Percentiles rank a stretch among this genome's conserved stretches.
phyloP scores from a whole-genome alignment of 345 rosid genomes.

The Physaria fendleri region DNA sequence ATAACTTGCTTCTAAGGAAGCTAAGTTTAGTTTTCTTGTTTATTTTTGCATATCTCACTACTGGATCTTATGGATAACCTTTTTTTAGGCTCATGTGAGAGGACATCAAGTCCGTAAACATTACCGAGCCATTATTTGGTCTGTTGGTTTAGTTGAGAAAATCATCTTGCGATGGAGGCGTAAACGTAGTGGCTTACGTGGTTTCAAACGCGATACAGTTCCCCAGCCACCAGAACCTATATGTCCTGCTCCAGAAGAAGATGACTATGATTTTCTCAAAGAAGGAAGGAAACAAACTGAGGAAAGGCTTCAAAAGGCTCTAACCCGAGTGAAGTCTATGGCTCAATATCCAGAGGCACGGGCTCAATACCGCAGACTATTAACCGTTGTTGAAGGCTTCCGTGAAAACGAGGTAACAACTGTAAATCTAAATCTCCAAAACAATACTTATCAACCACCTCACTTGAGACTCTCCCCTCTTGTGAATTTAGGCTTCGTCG shows the following conservation, averaged over 20 bases:
- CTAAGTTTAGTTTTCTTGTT: background rate
- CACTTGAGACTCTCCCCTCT: background rate
- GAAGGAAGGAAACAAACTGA: conserved; percentile 88
- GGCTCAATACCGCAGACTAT: conserved; percentile 77
- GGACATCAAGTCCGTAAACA: conserved; percentile 91
- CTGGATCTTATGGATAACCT: conserved; percentile 12
- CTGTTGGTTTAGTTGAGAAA: conserved; percentile 87
- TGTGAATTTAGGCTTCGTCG: conserved; percentile 26
- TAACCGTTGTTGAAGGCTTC: conserved; percentile 60
- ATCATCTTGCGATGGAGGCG: conserved; percentile 90
- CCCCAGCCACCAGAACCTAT: conserved; percentile 34
- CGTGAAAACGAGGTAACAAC: conserved; percentile 56
- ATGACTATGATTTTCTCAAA: conserved; percentile 83
- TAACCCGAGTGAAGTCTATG: conserved; percentile 89
- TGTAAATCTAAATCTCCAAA: background rate
- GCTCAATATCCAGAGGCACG: conserved; percentile 80
- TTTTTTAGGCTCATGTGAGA: conserved; percentile 71
- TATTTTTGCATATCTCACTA: background rate
- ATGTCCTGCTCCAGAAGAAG: conserved; percentile 34
- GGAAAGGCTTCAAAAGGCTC: conserved; percentile 76
- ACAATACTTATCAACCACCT: background rate
- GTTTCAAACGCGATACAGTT: conserved; percentile 57
- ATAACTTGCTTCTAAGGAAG: background rate
- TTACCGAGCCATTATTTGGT: conserved; percentile 65
- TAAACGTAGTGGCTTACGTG: conserved; percentile 80